A percentile compares a stretch with the other conserved stretches of the same genome.
Evolutionary conservation across 768 basidiomycete species (phyloP).

Genomic region (Lyophyllum shimeji): DNA sequence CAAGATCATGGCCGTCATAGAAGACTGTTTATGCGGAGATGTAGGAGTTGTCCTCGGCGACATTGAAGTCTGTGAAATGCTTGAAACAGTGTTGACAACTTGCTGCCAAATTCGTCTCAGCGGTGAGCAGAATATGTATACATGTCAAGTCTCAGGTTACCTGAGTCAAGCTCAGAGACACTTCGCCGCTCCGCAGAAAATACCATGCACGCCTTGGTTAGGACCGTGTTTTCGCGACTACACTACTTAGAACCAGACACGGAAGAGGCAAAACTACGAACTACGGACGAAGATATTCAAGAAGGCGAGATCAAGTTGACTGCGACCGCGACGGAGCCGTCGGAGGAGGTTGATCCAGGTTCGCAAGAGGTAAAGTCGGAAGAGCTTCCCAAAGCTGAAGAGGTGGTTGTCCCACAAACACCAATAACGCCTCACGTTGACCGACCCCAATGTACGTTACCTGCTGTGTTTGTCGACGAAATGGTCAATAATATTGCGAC

Average conservation of each 20-base stretch:
- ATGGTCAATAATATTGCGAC: constrained; percentile 9
- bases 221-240: constrained; percentile 79
- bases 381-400: constrained; percentile 12
- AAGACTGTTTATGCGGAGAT: constrained; percentile 72
- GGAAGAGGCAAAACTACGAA: constrained; percentile 67
- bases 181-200: constrained; percentile 85
- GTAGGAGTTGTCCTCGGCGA: constrained; percentile 81
- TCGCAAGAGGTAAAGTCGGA: constrained; percentile 14
- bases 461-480: background rate
- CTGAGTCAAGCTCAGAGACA: constrained; percentile 54
- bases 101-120: constrained; percentile 97
- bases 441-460: constrained; percentile 42
- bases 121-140: constrained; percentile 52
- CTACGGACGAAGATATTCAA: constrained; percentile 47
- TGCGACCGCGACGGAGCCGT: constrained; percentile 29
- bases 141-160: constrained; percentile 6
- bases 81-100: constrained; percentile 95
- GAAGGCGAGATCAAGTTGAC: constrained; percentile 17
- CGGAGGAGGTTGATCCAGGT: constrained; percentile 20
- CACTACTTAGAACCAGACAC: constrained; percentile 57
- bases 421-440: constrained; percentile 26
- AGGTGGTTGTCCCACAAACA: constrained; percentile 12
- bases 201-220: constrained; percentile 86
- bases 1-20: constrained; percentile 87
- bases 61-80: constrained; percentile 95